phyloP scores from a whole-genome alignment of 2,329 filamentous ascomycete species.

The Arachnopeziza araneosa region DNA sequence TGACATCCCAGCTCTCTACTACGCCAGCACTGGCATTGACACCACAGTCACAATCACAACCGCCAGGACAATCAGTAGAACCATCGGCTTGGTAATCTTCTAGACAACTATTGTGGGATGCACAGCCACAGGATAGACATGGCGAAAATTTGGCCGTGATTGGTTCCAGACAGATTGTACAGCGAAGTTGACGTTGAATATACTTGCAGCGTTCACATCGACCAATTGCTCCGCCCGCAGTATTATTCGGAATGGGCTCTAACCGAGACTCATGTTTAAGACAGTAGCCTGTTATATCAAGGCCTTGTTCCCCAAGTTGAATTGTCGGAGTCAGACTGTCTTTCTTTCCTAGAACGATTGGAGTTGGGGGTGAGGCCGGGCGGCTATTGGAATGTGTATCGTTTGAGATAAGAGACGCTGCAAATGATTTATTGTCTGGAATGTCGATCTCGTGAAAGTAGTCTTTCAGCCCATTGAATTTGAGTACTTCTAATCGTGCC shows the following conservation, averaged over 20 bases:
- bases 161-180: constrained; percentile 58
- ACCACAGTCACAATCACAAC: constrained; percentile 59
- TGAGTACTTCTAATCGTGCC: constrained; percentile 60
- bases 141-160: constrained; percentile 54
- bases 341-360: constrained; percentile 52
- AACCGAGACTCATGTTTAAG: constrained; percentile 57
- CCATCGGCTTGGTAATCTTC: constrained; percentile 25
- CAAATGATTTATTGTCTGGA: constrained; percentile 24
- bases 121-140: constrained; percentile 59
- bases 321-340: constrained; percentile 46
- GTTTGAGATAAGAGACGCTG: constrained; percentile 16
- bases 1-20: constrained; percentile 56
- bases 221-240: constrained; percentile 41
- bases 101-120: constrained; percentile 50
- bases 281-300: constrained; percentile 59
- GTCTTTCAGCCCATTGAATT: constrained; percentile 59
- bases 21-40: constrained; percentile 51
- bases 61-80: constrained; percentile 54
- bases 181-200: constrained; percentile 51
- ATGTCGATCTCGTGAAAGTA: constrained; percentile 31
- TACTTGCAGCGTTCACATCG: constrained; percentile 45
- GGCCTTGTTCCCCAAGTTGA: constrained; percentile 34
- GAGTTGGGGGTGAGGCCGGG: constrained; percentile 34
- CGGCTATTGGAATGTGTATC: constrained; percentile 18
- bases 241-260: constrained; percentile 44